A percentile compares a stretch with the other conserved stretches of the same genome.
These are phyloP conservation scores for Lycium barbarum DNA, from an alignment of 257 asterid genomes.

Conservation along the genomic window DNA sequence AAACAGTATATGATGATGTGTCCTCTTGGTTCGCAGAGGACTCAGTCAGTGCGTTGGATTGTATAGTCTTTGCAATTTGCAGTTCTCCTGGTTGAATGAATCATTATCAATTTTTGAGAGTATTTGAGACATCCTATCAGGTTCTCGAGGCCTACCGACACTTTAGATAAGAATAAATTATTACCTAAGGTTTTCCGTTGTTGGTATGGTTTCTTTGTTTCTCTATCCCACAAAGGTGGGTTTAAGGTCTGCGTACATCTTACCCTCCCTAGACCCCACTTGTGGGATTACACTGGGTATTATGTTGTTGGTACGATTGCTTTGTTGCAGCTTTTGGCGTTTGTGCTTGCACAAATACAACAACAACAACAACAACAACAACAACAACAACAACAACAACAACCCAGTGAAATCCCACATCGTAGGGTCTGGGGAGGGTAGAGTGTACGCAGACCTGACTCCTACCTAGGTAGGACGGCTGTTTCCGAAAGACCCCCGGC, in stretches of 20 bases:
- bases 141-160: neutral
- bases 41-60: neutral
- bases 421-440: no score
- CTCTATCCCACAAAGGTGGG: no score
- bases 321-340: constrained; percentile 8
- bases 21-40: neutral
- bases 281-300: no score
- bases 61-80: neutral
- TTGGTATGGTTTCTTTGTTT: neutral
- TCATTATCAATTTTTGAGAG: neutral
- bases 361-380: no score
- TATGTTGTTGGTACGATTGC: neutral
- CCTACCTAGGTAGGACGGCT: no score
- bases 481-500: no score
- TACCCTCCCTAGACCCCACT: no score
- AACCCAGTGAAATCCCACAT: no score
- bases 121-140: neutral
- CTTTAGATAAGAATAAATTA: neutral
- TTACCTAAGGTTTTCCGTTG: neutral
- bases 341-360: constrained; percentile 5
- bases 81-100: constrained; percentile 1
- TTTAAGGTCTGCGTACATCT: no score
- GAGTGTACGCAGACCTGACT: no score
- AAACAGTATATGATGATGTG: neutral
- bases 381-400: no score